Evolutionary conservation across 2,329 filamentous ascomycete species (phyloP).

Genomic region (Alternaria rosae): DNA sequence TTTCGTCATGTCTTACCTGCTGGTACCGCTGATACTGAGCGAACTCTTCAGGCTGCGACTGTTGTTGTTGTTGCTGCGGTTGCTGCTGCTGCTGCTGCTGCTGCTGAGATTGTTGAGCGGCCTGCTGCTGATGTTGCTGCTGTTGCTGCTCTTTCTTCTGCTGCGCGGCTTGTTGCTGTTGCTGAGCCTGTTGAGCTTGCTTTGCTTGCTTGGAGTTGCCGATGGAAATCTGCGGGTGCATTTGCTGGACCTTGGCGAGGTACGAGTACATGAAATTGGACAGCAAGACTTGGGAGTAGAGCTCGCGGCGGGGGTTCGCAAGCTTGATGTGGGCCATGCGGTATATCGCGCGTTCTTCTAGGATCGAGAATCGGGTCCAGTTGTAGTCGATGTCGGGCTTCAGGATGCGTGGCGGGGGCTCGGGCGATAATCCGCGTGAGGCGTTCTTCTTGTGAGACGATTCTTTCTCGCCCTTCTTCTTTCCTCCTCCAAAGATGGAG

Average conservation of each 20-base stretch:
- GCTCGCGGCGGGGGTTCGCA: conserved; percentile 89
- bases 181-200: conserved; percentile 64
- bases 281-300: conserved; percentile 93
- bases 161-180: conserved; percentile 53
- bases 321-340: conserved; percentile 99
- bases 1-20: conserved; percentile 27
- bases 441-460: conserved; percentile 75
- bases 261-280: conserved; percentile 99
- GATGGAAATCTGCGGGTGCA: conserved; percentile 95
- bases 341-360: conserved; percentile 97
- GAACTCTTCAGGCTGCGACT: conserved; percentile 50
- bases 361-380: conserved; percentile 92
- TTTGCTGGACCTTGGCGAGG: conserved; percentile 96
- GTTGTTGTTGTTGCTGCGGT: conserved; percentile 44
- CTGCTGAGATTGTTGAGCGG: conserved; percentile 45
- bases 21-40: conserved; percentile 51
- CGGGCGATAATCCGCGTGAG: conserved; percentile 77
- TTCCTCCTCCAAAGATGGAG: conserved; percentile 87
- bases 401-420: conserved; percentile 72
- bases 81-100: conserved; percentile 40
- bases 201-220: conserved; percentile 80
- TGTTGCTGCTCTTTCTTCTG: conserved; percentile 57
- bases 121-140: conserved; percentile 18
- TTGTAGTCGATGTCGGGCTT: conserved; percentile 92
- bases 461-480: conserved; percentile 85